Base-by-base conservation (phyloP, 1,284 basidiomycete species). In the Cryptococcus deneoformans region DNA sequence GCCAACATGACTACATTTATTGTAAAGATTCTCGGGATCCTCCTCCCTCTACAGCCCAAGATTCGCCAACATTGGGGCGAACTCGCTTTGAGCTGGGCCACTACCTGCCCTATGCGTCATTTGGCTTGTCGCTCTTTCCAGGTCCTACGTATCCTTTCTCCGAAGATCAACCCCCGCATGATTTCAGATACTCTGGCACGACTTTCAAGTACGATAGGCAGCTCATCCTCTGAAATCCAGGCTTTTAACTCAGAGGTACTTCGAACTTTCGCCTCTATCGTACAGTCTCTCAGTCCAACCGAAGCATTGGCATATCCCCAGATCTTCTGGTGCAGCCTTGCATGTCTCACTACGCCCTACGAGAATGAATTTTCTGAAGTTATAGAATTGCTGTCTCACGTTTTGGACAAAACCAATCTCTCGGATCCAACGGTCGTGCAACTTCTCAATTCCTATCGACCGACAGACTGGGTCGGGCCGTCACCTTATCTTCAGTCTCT, bases 81-180 rank as follows among this genome's bases (percentile, higher is more conserved):
- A 5, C 70, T 91, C 36, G 89, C 91, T 2, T 79, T 96, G 58
- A 79, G 82, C 38, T 96, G 94, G 88, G 89, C 91, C 2, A 92
- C 91, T 3, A 83, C 87, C 1, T 93, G 90, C 66, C 88, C 91
- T 4, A 90, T 93, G 59, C 85, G 91, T 43, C 86, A 87, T 51
- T 86, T 88, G 36, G 92, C 94, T 0, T 92, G 90, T 77, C 85
- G 92, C 37, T 95, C 93, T 2, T 82, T 97, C 62, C 92, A 96
- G 72, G 82, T 92, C n/a, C 92, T 92, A 77, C 86, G 92, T 42
- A 85, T 89, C 1, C 79, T 97, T n/a, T 84, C 85, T 63, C 88
- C 91, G 0, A 81, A 82, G 38, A 82, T 91, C 47, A 86, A 84
- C 51, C 83, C 87, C 52, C 79, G 82, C 10, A 88, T 91, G 77